A percentile compares a stretch with the other conserved stretches of the same genome.
phyloP scores from a whole-genome alignment of 1,284 basidiomycete species.

The Hymenochaete sp. region DNA sequence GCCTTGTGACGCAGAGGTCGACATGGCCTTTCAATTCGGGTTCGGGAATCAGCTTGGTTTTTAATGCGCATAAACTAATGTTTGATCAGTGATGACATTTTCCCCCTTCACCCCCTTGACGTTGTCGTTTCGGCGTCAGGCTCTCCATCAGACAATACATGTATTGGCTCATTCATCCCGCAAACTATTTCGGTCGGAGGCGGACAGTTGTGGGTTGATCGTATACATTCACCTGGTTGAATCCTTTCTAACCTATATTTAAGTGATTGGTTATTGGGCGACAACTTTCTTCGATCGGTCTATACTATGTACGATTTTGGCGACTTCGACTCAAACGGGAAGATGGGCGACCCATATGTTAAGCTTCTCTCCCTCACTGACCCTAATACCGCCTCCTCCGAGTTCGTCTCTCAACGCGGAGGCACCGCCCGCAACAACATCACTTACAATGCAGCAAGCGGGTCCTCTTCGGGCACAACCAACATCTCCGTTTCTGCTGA shows the following conservation, averaged over 20 bases:
- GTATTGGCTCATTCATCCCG: slow-evolving; percentile 67
- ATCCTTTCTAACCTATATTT: not conserved
- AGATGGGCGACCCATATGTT: slow-evolving; percentile 68
- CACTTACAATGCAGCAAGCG: slow-evolving; percentile 47
- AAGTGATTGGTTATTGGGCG: slow-evolving; percentile 76
- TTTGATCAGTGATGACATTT: slow-evolving; percentile 46
- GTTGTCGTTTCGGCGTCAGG: slow-evolving; percentile 40
- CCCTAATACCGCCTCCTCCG: slow-evolving; percentile 55
- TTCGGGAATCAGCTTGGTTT: slow-evolving; percentile 37
- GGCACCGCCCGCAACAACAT: slow-evolving; percentile 54
- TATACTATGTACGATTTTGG: slow-evolving; percentile 86
- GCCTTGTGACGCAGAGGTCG: slow-evolving; percentile 62
- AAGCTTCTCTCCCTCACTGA: slow-evolving; percentile 61
- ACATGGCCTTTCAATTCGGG: slow-evolving; percentile 69
- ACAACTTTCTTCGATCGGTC: slow-evolving; percentile 72
- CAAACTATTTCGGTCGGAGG: slow-evolving; percentile 43
- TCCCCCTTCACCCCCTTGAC: slow-evolving; percentile 70
- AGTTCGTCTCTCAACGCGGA: slow-evolving; percentile 60
- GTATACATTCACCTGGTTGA: slow-evolving; percentile 3
- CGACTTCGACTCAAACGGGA: slow-evolving; percentile 53
- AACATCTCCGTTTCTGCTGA: slow-evolving; percentile 45
- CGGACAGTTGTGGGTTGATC: slow-evolving; percentile 50
- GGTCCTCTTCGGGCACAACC: slow-evolving; percentile 22
- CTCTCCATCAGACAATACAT: slow-evolving; percentile 32
- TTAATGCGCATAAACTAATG: slow-evolving; percentile 1